phyloP scores from a whole-genome alignment of 2,329 filamentous ascomycete genomes.

The Juglanconis juglandina region DNA sequence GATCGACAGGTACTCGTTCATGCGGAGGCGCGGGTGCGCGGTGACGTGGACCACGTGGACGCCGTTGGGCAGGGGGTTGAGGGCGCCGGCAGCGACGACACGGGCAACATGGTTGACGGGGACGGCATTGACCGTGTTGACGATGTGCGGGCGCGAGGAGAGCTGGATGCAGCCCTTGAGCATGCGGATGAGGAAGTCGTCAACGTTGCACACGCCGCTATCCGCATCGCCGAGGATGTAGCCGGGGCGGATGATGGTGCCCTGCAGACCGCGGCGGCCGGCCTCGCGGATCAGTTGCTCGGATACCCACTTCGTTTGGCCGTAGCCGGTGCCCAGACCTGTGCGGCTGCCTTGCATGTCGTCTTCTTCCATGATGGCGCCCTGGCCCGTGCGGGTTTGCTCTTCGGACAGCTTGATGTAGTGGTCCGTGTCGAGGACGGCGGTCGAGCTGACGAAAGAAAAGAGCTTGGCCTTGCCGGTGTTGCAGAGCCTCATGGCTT shows the following conservation, averaged over 20 bases:
- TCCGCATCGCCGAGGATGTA: constrained; percentile 75
- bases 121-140: constrained; percentile 85
- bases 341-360: constrained; percentile 72
- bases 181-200: constrained; percentile 87
- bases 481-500: constrained; percentile 72
- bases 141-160: constrained; percentile 66
- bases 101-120: constrained; percentile 80
- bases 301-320: constrained; percentile 83
- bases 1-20: constrained; percentile 72
- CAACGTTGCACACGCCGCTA: constrained; percentile 71
- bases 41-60: constrained; percentile 73
- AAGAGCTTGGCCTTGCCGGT: constrained; percentile 75
- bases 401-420: constrained; percentile 72
- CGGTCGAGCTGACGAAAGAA: constrained; percentile 79
- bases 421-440: constrained; percentile 75
- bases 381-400: constrained; percentile 56
- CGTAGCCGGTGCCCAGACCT: constrained; percentile 82
- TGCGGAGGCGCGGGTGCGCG: constrained; percentile 70
- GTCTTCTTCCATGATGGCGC: constrained; percentile 70
- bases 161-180: constrained; percentile 86
- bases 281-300: constrained; percentile 73
- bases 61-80: constrained; percentile 53
- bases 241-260: constrained; percentile 75
- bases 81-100: constrained; percentile 71
- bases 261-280: constrained; percentile 70